These are phyloP conservation scores for Rhipidocladum racemiflorum DNA, from an alignment of 176 grass and related monocot genomes.

Conservation along the genomic window DNA sequence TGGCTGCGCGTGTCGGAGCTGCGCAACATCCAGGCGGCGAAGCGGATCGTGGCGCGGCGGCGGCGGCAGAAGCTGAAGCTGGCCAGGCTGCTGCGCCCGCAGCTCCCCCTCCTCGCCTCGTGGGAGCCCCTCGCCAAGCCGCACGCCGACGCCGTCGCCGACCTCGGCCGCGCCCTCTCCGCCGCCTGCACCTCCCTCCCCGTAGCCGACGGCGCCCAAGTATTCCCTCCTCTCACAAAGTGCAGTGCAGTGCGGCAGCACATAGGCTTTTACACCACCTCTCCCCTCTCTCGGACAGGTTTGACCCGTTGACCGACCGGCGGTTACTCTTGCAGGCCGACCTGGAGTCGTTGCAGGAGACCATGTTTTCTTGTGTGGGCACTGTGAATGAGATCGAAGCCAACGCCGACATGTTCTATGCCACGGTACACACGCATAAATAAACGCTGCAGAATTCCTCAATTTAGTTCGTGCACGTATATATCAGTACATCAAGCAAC, in stretches of 20 bases:
- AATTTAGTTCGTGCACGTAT: not conserved
- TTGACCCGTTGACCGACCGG: not conserved
- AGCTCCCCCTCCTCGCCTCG: slow-evolving; percentile 56
- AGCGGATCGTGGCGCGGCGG: slow-evolving; percentile 72
- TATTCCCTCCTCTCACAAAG: slow-evolving; percentile 1
- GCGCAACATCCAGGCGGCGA: slow-evolving; percentile 74
- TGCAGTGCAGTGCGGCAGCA: no score
- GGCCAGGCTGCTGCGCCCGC: slow-evolving; percentile 42
- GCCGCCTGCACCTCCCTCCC: slow-evolving; percentile 58
- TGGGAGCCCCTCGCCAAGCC: slow-evolving; percentile 56
- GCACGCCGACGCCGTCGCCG: slow-evolving; percentile 54
- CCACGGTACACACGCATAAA: slow-evolving; percentile 37
- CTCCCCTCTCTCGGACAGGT: not conserved
- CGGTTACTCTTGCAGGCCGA: slow-evolving; percentile 31
- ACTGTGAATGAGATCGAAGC: slow-evolving; percentile 55
- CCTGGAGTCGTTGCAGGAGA: slow-evolving; percentile 41
- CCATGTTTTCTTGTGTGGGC: slow-evolving; percentile 41
- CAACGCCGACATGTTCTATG: slow-evolving; percentile 47
- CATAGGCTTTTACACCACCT: not conserved
- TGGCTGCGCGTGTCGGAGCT: slow-evolving; percentile 75
- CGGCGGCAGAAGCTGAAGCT: slow-evolving; percentile 80
- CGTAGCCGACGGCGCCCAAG: slow-evolving; percentile 60
- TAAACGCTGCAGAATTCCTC: not conserved
- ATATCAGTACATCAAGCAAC: not conserved
- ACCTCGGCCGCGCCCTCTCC: slow-evolving; percentile 49